Percentiles rank a stretch among this genome's conserved stretches.
These are phyloP conservation scores for Talaromyces sp. DNA, from an alignment of 2,329 filamentous ascomycete genomes.

Conservation along the genomic window DNA sequence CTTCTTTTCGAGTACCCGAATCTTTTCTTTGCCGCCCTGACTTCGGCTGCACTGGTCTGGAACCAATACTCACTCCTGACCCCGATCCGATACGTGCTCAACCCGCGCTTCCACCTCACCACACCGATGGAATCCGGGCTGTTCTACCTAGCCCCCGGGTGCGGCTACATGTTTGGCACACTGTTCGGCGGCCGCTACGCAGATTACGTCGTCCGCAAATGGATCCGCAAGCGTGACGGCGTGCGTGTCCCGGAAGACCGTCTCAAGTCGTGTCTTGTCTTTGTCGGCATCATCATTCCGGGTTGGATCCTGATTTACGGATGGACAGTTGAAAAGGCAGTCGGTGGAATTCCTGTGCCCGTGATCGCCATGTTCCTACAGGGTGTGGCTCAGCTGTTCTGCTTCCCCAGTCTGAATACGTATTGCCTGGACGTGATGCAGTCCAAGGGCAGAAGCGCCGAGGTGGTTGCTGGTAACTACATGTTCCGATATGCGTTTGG, in stretches of 20 bases:
- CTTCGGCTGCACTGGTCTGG: conserved; percentile 62
- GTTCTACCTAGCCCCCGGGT: conserved; percentile 69
- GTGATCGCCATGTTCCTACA: conserved; percentile 71
- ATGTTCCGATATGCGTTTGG: conserved; percentile 71
- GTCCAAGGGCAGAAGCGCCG: conserved; percentile 51
- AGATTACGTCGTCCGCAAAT: conserved; percentile 60
- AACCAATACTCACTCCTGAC: conserved; percentile 69
- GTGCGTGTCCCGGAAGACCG: conserved; percentile 64
- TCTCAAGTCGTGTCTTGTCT: conserved; percentile 54
- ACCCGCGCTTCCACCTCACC: conserved; percentile 65
- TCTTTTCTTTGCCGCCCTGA: conserved; percentile 57
- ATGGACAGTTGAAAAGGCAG: conserved; percentile 54
- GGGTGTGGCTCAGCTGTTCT: conserved; percentile 68
- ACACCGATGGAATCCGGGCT: conserved; percentile 63
- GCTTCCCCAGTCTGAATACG: conserved; percentile 70
- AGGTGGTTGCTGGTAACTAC: conserved; percentile 77
- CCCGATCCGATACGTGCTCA: conserved; percentile 66
- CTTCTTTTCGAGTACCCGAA: conserved; percentile 64
- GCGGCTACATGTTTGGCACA: conserved; percentile 63
- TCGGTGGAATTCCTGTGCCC: conserved; percentile 53
- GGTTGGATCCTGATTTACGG: conserved; percentile 64
- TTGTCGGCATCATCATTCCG: conserved; percentile 55
- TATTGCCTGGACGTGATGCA: conserved; percentile 83
- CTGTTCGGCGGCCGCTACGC: conserved; percentile 69
- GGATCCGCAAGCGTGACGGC: conserved; percentile 53